Percentiles rank a stretch among this genome's conserved stretches.
Conservation (phyloP, 208 protist genomes). For the Trypanosoma caninum region DNA sequence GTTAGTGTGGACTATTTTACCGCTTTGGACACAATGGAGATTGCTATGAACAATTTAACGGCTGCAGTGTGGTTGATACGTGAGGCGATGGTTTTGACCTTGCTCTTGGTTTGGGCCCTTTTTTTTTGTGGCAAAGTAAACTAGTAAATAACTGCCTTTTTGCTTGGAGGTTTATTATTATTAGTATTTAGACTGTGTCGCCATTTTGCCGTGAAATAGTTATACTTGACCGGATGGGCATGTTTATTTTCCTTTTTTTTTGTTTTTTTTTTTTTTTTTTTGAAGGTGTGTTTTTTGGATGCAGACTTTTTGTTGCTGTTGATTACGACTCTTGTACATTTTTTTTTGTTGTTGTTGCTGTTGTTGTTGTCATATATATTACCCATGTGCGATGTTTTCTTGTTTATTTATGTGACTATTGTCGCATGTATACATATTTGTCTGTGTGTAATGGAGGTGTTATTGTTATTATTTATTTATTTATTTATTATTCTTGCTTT, state of each 20-base stretch:
- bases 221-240: neutral
- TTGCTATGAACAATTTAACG: conserved; percentile 1
- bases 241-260: conserved; percentile 3
- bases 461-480: no score
- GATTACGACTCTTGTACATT: conserved; percentile 4
- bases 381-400: neutral
- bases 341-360: neutral
- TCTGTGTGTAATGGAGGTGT: no score
- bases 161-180: neutral
- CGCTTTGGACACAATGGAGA: neutral
- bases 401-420: no score
- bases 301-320: neutral
- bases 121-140: neutral
- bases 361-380: neutral
- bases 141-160: neutral
- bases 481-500: neutral
- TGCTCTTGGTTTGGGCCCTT: conserved; percentile 12
- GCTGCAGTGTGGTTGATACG: conserved; percentile 21
- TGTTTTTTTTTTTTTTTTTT: neutral
- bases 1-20: neutral
- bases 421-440: no score
- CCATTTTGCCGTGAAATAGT: neutral
- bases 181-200: neutral
- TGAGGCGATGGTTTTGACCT: conserved; percentile 12
- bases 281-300: neutral